Base-by-base conservation (phyloP, 2,329 filamentous ascomycete species). In the Endocalyx cinctus region DNA sequence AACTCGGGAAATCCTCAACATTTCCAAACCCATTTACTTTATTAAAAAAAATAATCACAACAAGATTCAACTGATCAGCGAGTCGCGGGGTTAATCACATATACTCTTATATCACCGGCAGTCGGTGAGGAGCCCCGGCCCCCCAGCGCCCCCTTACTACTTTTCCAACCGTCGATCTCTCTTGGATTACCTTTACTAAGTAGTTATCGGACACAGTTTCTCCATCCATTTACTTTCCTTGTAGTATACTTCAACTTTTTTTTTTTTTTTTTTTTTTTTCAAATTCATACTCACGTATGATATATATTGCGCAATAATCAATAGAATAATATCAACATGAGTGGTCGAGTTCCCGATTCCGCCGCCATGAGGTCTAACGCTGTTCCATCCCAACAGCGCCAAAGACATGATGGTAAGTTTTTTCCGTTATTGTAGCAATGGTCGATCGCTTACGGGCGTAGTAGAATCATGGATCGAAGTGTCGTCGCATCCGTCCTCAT, bases 401-500 rank as follows among this genome's bases (percentile, higher is more conserved):
- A 48, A 22, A 38, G 47, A 25, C 45, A 55, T 33, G 51, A 57
- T 44, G 52, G 47, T 51, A 38, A 47, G 47, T 47, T 31, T 39
- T 29, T 30, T 29, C 31, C 18, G 29, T 27, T 17, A 17, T 15
- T 28, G 27, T 13, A 18, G 37, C 25, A 40, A 27, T 20, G n/a
- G 38, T 33, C 41, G 25, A 18, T 34, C 40, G 37, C 48, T 58
- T 25, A 58, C 49, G 41, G n/a, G n/a, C n/a, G 20, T 29, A 37
- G 46, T 68, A 89, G 92, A 97, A 66, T 96, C 92, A 7, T 98
- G 92, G 92, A 79, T 97, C 49, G 90, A 98, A 59, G 80, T 98
- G 40, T 79, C 84, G 29, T 96, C 90, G 4, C 87, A 92, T 50
- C 88, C 90, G 6, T 96, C 90, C 0, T 94, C 90, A 3, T 95